Evolutionary conservation across 1,139 yeast genomes (phyloP).

Genomic region (Suhomyces panamericanus): DNA sequence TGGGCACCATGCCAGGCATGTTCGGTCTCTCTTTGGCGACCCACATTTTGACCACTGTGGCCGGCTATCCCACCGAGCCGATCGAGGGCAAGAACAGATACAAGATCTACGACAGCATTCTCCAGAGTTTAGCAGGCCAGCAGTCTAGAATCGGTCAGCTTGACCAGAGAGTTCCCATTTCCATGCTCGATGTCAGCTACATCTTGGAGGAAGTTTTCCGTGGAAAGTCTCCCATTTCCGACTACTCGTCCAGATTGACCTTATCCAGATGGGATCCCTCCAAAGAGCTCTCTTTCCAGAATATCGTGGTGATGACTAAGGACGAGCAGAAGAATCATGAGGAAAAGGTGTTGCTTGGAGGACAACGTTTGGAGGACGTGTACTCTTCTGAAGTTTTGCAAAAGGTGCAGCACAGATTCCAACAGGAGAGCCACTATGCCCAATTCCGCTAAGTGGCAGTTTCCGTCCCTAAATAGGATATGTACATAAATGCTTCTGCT

Average conservation of each 20-base stretch:
- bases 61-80: slow-evolving; percentile 87
- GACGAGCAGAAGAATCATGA: slow-evolving; percentile 86
- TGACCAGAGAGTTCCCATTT: slow-evolving; percentile 72
- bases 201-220: slow-evolving; percentile 89
- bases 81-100: slow-evolving; percentile 89
- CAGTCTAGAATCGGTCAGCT: slow-evolving; percentile 69
- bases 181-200: slow-evolving; percentile 73
- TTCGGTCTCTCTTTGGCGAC: slow-evolving; percentile 92
- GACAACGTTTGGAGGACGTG: slow-evolving; percentile 59
- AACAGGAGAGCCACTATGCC: slow-evolving; percentile 72
- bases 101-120: slow-evolving; percentile 78
- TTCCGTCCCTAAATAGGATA: not conserved
- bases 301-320: slow-evolving; percentile 82
- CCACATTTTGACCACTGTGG: slow-evolving; percentile 70
- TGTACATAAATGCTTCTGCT: too few relatives aligned
- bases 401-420: slow-evolving; percentile 61
- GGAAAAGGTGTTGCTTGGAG: slow-evolving; percentile 65
- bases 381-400: slow-evolving; percentile 62
- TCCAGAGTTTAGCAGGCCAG: slow-evolving; percentile 85
- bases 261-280: slow-evolving; percentile 81
- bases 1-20: slow-evolving; percentile 96
- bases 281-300: slow-evolving; percentile 58
- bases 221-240: slow-evolving; percentile 89
- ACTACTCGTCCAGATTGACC: slow-evolving; percentile 74
- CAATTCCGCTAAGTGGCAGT: slow-evolving; percentile 33